Evolutionary conservation across 495 filamentous ascomycete genomes (phyloP), one percentile per base, ranked within the genome.

Genomic region (Aspergillus hancockii): DNA sequence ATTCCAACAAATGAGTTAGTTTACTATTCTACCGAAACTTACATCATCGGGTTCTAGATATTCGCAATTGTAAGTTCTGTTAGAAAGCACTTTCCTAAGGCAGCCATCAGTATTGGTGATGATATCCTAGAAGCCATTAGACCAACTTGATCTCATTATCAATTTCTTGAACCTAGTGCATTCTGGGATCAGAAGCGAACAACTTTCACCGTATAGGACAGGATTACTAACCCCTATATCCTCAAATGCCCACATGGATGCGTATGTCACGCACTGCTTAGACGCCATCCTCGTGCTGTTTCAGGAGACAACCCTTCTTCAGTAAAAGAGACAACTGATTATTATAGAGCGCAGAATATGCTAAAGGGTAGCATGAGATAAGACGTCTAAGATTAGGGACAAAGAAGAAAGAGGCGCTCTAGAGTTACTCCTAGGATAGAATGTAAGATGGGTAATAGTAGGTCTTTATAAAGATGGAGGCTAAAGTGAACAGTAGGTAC

Each of bases 191-290:
- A 59, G 56, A 49, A 28, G 14, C 18, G 22, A 31, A 3, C 9
- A 21, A 19, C 4, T 30, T 8, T 49, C 0, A 12, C 16, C 13
- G 23, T 16, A 18, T 13, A 25, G 23, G 0, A 49, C 38, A 3
- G 1, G 13, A 31, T 8, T 21, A 34, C 64, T 54, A 57, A 67
- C 67, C 30, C 65, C 67, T 22, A 64, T 63, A 14, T 55, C 59
- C 32, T 70, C 67, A 38, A 70, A 67, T 0, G 47, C 67, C 56
- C 61, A 70, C 60, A 64, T 63, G 0, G 65, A 70, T 5, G 65
- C 67, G n/a, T 66, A 41, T 1, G 49, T 66, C 45, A 70, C 25
- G 0, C 65, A 57, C 18, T 62, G 61, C 14, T 56, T 59, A 1
- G 52, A 31, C 3, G 59, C 54, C 63, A 70, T 70, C 14, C 3